Evolutionary conservation across 2,329 filamentous ascomycete species (phyloP).

Genomic region (Penicillium palitans): DNA sequence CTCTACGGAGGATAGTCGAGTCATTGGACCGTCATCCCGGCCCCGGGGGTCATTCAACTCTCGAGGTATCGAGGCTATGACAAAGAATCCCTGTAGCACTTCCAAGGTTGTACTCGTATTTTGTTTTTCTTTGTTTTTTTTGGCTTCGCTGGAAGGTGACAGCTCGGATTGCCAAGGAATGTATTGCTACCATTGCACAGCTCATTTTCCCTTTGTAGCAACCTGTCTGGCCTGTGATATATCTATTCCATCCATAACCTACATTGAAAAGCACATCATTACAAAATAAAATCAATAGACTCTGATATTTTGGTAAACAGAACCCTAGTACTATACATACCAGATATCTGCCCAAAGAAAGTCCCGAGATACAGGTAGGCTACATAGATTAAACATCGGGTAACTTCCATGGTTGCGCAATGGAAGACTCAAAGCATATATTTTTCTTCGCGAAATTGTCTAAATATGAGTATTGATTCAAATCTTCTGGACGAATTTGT

Average conservation of each 20-base stretch:
- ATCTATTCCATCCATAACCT: neutral
- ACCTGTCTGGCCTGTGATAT: neutral
- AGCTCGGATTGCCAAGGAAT: neutral
- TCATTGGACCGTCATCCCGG: neutral
- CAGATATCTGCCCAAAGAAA: neutral
- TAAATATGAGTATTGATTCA: neutral
- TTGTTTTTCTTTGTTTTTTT: neutral
- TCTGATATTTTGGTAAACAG: neutral
- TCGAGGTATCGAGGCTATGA: neutral
- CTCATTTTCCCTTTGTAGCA: neutral
- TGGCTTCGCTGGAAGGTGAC: neutral
- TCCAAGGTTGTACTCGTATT: neutral
- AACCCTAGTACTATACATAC: neutral
- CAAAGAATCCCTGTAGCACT: neutral
- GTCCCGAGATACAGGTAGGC: neutral
- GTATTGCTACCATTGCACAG: neutral
- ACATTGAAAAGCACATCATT: no score
- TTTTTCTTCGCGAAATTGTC: neutral
- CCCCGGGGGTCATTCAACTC: neutral
- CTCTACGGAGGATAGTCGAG: neutral
- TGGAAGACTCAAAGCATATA: no score
- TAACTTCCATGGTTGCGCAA: neutral
- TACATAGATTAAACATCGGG: neutral
- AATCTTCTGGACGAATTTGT: constrained; percentile 16
- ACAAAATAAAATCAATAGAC: neutral